phyloP scores from a whole-genome alignment of 2,329 filamentous ascomycete species.

The Penicillium expansum region DNA sequence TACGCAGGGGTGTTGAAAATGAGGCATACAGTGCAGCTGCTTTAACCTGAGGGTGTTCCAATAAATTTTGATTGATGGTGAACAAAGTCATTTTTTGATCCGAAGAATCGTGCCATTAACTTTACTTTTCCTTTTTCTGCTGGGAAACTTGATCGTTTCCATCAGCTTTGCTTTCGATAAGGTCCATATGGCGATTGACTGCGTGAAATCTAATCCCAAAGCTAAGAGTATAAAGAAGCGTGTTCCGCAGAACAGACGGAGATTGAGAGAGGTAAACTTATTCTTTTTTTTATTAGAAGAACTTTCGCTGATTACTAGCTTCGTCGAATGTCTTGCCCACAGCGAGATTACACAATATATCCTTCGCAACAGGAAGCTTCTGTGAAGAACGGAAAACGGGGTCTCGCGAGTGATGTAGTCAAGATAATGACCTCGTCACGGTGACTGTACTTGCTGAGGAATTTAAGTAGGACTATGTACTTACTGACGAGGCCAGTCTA shows the following conservation, averaged over 20 bases:
- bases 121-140: too few relatives aligned
- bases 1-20: too few relatives aligned
- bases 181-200: conserved; percentile 2
- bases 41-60: too few relatives aligned
- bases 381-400: not conserved
- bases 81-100: too few relatives aligned
- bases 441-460: conserved; percentile 9
- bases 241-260: conserved; percentile 5
- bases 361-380: too few relatives aligned
- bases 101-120: too few relatives aligned
- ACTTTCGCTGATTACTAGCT: not conserved
- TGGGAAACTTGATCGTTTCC: too few relatives aligned
- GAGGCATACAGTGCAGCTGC: too few relatives aligned
- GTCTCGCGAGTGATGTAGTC: conserved; percentile 5
- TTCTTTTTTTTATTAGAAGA: conserved; percentile 7
- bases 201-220: conserved; percentile 2
- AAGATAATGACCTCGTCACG: conserved; percentile 9
- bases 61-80: too few relatives aligned
- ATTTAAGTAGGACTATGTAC: conserved; percentile 7
- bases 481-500: conserved; percentile 3
- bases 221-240: not conserved
- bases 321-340: too few relatives aligned
- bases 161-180: conserved; percentile 3
- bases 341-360: too few relatives aligned
- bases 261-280: conserved; percentile 3